Percentiles rank a stretch among this genome's conserved stretches.
phyloP scores from a whole-genome alignment of 495 filamentous ascomycete species.

The Letharia columbiana region DNA sequence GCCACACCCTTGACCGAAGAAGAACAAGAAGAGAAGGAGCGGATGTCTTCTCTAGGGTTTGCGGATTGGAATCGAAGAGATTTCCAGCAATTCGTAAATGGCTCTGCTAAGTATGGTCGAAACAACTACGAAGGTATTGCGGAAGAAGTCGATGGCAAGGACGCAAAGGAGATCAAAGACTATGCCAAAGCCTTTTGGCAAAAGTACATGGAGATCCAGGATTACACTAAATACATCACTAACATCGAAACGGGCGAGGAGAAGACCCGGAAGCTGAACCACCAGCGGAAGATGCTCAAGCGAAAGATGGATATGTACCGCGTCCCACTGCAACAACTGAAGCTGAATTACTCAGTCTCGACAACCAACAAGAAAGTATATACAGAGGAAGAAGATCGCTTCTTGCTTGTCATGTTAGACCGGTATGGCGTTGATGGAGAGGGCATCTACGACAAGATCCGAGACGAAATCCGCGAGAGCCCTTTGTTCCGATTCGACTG shows the following conservation, averaged over 20 bases:
- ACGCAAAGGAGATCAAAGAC: conserved; percentile 68
- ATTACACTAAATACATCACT: conserved; percentile 76
- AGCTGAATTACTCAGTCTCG: conserved; percentile 96
- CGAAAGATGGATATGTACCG: conserved; percentile 95
- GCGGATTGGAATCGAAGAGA: conserved; percentile 91
- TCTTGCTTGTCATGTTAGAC: conserved; percentile 88
- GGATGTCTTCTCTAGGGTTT: conserved; percentile 76
- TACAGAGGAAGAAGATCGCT: conserved; percentile 96
- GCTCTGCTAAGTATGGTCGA: conserved; percentile 84
- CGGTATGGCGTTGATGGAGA: conserved; percentile 82
- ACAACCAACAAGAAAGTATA: conserved; percentile 99
- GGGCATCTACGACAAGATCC: conserved; percentile 73
- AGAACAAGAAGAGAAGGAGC: conserved; percentile 75
- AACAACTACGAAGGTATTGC: conserved; percentile 75
- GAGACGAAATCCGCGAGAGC: conserved; percentile 86
- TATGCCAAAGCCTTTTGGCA: conserved; percentile 96
- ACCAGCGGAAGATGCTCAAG: conserved; percentile 86
- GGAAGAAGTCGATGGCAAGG: conserved; percentile 86
- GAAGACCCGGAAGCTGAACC: conserved; percentile 74
- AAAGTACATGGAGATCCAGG: conserved; percentile 76
- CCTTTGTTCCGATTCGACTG: conserved; percentile 97
- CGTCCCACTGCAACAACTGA: conserved; percentile 92
- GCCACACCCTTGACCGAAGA: conserved; percentile 82
- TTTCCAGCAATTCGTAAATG: conserved; percentile 96
- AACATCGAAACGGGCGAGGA: conserved; percentile 90